phyloP scores from a whole-genome alignment of 371 early-diverging fungal species.

The Rhizomucor miehei region DNA sequence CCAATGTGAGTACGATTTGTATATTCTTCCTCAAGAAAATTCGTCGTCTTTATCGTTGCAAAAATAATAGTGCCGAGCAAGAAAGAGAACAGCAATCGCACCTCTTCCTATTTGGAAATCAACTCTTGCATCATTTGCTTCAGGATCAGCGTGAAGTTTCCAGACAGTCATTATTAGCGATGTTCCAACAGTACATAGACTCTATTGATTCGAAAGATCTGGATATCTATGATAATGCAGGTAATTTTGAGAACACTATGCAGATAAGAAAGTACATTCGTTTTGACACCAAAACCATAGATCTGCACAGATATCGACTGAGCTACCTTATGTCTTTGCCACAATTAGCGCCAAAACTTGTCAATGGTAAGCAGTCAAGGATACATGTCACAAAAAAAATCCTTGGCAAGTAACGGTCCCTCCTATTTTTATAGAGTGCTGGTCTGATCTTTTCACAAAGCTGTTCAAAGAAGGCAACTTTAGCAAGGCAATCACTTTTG shows the following conservation, averaged over 20 bases:
- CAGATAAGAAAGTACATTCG: slow-evolving; percentile 13
- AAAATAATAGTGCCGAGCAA: too few relatives aligned
- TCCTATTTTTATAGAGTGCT: slow-evolving; percentile 21
- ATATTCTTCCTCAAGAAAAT: slow-evolving; percentile 7
- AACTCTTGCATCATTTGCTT: neutral
- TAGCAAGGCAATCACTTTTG: slow-evolving; percentile 30
- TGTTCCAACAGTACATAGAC: neutral
- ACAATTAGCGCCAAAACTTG: slow-evolving; percentile 19
- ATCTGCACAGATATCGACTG: slow-evolving; percentile 18
- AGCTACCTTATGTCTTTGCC: slow-evolving; percentile 34
- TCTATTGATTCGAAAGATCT: neutral
- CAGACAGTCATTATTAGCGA: neutral
- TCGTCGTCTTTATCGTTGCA: too few relatives aligned
- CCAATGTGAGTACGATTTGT: neutral
- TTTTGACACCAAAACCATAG: slow-evolving; percentile 5
- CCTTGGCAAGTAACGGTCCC: neutral
- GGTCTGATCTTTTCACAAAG: slow-evolving; percentile 23
- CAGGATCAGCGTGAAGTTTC: neutral
- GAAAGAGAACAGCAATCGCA: neutral
- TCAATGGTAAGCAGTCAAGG: slow-evolving; percentile 22
- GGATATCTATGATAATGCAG: neutral
- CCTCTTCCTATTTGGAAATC: neutral
- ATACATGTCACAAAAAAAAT: neutral
- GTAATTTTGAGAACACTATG: neutral
- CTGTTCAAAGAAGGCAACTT: slow-evolving; percentile 20